Percentiles rank a stretch among this genome's conserved stretches.
These are phyloP conservation scores for Rasamsonia emersonii DNA, from an alignment of 2,329 filamentous ascomycete genomes.

Conservation along the genomic window DNA sequence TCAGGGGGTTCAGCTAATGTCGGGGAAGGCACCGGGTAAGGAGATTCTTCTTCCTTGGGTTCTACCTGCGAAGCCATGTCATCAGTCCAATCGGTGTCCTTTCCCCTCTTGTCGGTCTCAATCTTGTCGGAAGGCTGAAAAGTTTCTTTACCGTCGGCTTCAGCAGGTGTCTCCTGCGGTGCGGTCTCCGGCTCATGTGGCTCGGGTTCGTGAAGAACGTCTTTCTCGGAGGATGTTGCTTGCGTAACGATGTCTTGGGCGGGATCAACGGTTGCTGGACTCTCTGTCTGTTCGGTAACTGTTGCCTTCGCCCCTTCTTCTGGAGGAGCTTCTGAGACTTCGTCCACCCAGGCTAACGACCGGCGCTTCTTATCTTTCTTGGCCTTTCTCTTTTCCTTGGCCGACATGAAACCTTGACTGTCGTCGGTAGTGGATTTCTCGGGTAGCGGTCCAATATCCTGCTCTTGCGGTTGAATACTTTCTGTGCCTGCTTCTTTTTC, in stretches of 20 bases:
- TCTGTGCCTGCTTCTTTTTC: constrained; percentile 13
- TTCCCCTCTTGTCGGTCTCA: constrained; percentile 26
- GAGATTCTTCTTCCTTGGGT: constrained; percentile 25
- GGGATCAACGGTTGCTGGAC: background rate
- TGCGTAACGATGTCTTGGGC: constrained; percentile 10
- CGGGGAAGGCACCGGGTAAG: constrained; percentile 23
- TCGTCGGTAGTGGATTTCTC: constrained; percentile 8
- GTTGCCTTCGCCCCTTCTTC: constrained; percentile 10
- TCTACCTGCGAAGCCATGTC: constrained; percentile 36
- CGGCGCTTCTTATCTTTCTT: constrained; percentile 38
- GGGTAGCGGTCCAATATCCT: background rate
- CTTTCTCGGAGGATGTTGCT: constrained; percentile 10
- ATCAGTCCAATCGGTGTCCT: constrained; percentile 37
- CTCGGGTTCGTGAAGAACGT: constrained; percentile 13
- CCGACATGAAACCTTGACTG: constrained; percentile 19
- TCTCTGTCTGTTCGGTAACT: constrained; percentile 1
- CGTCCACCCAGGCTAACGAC: constrained; percentile 20
- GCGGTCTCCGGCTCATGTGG: constrained; percentile 19
- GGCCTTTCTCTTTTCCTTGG: constrained; percentile 37
- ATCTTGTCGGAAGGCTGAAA: constrained; percentile 32
- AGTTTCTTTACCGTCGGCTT: constrained; percentile 39
- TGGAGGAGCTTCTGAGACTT: constrained; percentile 8
- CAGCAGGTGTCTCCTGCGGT: constrained; percentile 20
- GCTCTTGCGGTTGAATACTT: constrained; percentile 7
- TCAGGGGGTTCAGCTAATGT: constrained; percentile 24